Evolutionary conservation across 306 rosid species (phyloP).

Genomic region (Sindora glabra): DNA sequence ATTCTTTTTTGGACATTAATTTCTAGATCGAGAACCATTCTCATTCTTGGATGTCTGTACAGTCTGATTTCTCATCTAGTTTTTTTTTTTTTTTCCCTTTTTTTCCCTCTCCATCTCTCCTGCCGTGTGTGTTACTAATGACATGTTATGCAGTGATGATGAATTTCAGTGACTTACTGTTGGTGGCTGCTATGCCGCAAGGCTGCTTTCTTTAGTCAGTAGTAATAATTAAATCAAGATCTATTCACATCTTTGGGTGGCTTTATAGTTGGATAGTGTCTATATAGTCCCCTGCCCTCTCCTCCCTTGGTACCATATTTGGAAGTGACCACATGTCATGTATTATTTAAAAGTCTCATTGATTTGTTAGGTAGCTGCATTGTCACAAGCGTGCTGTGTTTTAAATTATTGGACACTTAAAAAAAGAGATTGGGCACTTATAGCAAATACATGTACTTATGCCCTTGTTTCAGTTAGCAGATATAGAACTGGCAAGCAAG

Average conservation of each 20-base stretch:
- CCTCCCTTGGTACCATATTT: background rate
- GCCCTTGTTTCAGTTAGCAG: conserved; percentile 66
- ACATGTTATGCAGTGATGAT: too few species aligned
- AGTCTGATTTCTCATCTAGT: too few species aligned
- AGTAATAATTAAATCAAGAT: background rate
- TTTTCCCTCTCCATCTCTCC: background rate
- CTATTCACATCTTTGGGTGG: conserved; percentile 15
- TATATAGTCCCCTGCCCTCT: background rate
- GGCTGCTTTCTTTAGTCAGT: background rate
- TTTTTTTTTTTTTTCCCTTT: background rate
- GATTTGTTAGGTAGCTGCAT: background rate
- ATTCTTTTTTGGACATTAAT: too few species aligned
- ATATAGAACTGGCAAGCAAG: conserved; percentile 88
- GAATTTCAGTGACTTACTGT: too few species aligned
- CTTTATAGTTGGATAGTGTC: conserved; percentile 1
- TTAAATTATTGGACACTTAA: background rate
- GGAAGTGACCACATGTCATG: background rate
- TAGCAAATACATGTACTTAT: background rate
- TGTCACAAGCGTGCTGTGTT: background rate
- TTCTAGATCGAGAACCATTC: too few species aligned
- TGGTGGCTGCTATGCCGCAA: too few species aligned
- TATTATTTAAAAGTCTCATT: background rate
- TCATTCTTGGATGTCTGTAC: too few species aligned
- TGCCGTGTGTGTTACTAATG: too few species aligned
- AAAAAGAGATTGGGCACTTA: too few species aligned